Evolutionary conservation across 306 rosid species (phyloP), one percentile per base, ranked within the genome.

Genomic region (Arachis stenosperma): DNA sequence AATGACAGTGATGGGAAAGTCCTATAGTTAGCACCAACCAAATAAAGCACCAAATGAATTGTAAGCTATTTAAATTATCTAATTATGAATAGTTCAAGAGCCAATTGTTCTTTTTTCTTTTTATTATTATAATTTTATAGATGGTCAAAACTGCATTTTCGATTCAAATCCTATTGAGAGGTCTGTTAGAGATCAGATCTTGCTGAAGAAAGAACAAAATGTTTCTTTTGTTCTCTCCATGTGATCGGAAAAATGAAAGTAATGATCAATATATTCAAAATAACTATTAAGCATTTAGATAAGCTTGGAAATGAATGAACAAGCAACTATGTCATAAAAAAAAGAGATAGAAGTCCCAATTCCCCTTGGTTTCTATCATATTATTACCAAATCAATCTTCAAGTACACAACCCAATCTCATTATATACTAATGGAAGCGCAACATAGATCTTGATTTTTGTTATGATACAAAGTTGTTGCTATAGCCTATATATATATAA

Each of bases 371-470:
- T 33, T 33, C 37, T 33, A 33, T 33, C 37, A 33, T 17, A 17
- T 17, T 33, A 6, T 4, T 12, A 65, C 33, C 11, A 11, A 65
- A 65, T 65, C 46, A 48, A 13, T 37, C 10, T 37, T 33, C 37
- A 52, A 43, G 42, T 29, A 67, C 15, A 48, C 43, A 76, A 39
- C 53, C 22, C 47, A 58, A 59, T 59, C 42, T 63, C 56, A n/a
- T 51, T n/a, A 60, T 17, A 56, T n/a, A 61, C 39, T 48, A 69
- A 17, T 6, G 4, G 22, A 47, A 50, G 64, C 50, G 14, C 27
- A 46, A 57, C 53, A 66, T 46, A 57, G 33, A 60, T 56, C 17
- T 56, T 47, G 74, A 67, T 14, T 56, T 42, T 55, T 75, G 42
- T 37, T 37, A 56, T 27, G 8, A 12, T 50, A 59, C 69, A 68